Percentiles rank a stretch among this genome's conserved stretches.
phyloP scores from a whole-genome alignment of 306 rosid species.

The Quercus aquifolioides region DNA sequence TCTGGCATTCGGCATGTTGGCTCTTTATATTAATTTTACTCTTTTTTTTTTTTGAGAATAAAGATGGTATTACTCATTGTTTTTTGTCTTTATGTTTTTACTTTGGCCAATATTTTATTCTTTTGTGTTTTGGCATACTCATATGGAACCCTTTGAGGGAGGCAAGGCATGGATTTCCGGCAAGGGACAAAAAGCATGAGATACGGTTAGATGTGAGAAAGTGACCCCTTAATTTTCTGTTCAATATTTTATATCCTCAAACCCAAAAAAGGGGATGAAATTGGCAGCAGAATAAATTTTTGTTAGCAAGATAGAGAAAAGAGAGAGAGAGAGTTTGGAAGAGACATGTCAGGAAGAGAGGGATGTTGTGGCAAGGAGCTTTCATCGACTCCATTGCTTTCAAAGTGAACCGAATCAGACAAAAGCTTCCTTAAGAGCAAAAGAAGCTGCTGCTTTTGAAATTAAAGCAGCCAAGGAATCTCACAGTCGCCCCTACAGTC shows the following conservation, averaged over 20 bases:
- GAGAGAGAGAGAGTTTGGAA: conserved; percentile 1
- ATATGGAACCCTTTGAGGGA: conserved; percentile 62
- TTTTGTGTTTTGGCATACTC: conserved; percentile 36
- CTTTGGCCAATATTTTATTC: conserved; percentile 37
- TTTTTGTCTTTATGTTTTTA: conserved; percentile 37
- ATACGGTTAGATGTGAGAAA: conserved; percentile 53
- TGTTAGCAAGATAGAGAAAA: neutral
- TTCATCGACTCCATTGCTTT: conserved; percentile 72
- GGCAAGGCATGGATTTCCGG: conserved; percentile 89
- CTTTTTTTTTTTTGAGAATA: too few relatives aligned
- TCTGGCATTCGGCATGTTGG: conserved; percentile 31
- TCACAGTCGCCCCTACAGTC: conserved; percentile 50
- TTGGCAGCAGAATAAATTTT: conserved; percentile 33
- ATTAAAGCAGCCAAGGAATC: conserved; percentile 77
- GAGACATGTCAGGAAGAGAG: conserved; percentile 47
- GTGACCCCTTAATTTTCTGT: conserved; percentile 40
- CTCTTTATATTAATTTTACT: neutral
- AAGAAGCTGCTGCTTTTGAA: conserved; percentile 68
- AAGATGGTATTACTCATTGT: conserved; percentile 9
- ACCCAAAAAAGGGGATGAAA: conserved; percentile 32
- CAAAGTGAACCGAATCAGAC: conserved; percentile 81
- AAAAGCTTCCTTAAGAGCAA: conserved; percentile 67
- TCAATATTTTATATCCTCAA: conserved; percentile 21
- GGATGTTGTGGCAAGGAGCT: conserved; percentile 36
- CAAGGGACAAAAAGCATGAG: conserved; percentile 80